phyloP scores from a whole-genome alignment of 23 red algal genomes.

The Gracilaria gracilis region DNA sequence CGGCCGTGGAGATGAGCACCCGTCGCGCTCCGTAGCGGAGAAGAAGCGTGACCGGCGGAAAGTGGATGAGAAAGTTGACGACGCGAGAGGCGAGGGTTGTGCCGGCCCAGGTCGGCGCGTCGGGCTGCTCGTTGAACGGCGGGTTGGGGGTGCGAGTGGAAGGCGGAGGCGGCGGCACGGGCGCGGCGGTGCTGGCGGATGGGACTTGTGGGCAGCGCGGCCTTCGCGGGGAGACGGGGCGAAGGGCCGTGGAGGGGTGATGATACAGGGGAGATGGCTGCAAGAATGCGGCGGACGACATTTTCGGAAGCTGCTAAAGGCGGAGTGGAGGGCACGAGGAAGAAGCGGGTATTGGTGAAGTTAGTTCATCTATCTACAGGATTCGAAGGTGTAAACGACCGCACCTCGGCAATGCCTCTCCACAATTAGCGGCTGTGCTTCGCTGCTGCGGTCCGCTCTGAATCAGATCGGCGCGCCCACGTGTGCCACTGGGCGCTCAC shows the following conservation, averaged over 20 bases:
- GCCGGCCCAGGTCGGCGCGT: slow-evolving; percentile 34
- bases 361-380: too few relatives aligned
- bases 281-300: not conserved
- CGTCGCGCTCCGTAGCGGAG: slow-evolving; percentile 22
- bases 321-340: too few relatives aligned
- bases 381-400: too few relatives aligned
- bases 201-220: not conserved
- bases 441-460: not conserved
- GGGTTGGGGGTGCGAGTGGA: not conserved
- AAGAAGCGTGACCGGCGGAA: slow-evolving; percentile 45
- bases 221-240: not conserved
- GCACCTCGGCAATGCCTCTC: not conserved
- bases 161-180: not conserved
- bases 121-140: not conserved
- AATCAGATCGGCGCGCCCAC: too few relatives aligned
- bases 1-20: slow-evolving; percentile 64
- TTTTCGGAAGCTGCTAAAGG: not conserved
- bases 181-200: not conserved
- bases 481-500: not conserved
- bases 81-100: slow-evolving; percentile 16
- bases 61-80: slow-evolving; percentile 43
- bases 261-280: not conserved
- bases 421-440: not conserved
- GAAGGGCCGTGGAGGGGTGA: not conserved
- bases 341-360: too few relatives aligned